Percentiles rank a stretch among this genome's conserved stretches.
These are phyloP conservation scores for Lactarius hatsudake DNA, from an alignment of 768 basidiomycete species.

Conservation along the genomic window DNA sequence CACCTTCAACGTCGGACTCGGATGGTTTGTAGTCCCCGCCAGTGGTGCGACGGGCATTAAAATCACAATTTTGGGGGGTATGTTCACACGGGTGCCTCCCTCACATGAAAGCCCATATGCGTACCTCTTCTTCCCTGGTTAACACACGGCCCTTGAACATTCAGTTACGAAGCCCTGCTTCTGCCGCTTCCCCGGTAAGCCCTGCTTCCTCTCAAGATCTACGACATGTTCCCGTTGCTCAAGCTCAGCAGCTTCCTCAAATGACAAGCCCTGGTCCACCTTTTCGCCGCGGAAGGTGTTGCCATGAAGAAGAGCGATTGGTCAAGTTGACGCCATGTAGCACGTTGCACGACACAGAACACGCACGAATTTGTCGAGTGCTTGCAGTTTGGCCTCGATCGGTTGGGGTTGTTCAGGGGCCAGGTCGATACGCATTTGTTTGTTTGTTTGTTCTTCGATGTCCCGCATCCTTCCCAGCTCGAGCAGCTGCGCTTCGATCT, in stretches of 20 bases:
- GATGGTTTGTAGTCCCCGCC: slow-evolving; percentile 73
- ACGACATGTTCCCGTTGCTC: slow-evolving; percentile 54
- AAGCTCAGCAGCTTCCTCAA: slow-evolving; percentile 39
- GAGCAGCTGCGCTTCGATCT: slow-evolving; percentile 60
- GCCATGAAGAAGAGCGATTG: background rate
- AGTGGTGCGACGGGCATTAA: background rate
- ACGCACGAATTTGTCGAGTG: slow-evolving; percentile 33
- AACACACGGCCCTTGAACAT: slow-evolving; percentile 57
- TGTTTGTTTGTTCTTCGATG: slow-evolving; percentile 51
- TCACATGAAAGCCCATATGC: slow-evolving; percentile 79
- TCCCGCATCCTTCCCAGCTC: slow-evolving; percentile 70
- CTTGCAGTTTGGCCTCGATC: slow-evolving; percentile 64
- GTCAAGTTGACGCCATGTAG: background rate
- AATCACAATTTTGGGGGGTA: background rate
- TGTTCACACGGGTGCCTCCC: slow-evolving; percentile 34
- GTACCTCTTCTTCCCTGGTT: slow-evolving; percentile 66
- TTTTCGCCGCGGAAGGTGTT: slow-evolving; percentile 14
- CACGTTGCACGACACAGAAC: slow-evolving; percentile 42
- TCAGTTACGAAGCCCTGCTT: slow-evolving; percentile 53
- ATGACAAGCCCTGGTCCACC: slow-evolving; percentile 21
- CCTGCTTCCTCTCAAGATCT: slow-evolving; percentile 29
- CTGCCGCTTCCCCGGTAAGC: slow-evolving; percentile 37
- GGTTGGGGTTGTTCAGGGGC: slow-evolving; percentile 51
- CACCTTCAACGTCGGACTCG: slow-evolving; percentile 75
- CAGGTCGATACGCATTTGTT: slow-evolving; percentile 51